Evolutionary conservation across 441 rosid genomes (phyloP), one percentile per base, ranked within the genome.

Genomic region (Omphalea diandra): DNA sequence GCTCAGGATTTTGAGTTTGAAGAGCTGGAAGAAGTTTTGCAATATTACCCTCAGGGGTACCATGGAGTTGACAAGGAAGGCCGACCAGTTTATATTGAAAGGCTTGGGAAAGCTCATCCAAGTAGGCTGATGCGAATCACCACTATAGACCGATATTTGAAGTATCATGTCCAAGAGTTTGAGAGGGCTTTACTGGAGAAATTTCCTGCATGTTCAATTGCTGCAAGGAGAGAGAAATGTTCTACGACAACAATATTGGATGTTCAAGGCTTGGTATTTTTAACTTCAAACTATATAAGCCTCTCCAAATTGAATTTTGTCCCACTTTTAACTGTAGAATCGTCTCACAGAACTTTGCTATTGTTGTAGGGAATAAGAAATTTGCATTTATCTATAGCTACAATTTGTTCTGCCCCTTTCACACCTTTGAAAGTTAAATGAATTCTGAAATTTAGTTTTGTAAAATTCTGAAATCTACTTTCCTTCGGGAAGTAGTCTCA

Each of bases 1-100:
- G 11, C 53, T 27, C 76, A 94, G 98, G 98, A 90, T 87, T 92
- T 92, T 76, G 87, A 85, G 73, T 95, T 92, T 66, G 83, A 92
- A 67, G 99, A 95, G 85, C 80, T 88, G 79, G 99, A 92, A 63
- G 95, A 90, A 82, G 97, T 95, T 73, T 79, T 92, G 85, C 98
- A 87, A 74, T 84, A 86, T 79, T 95, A 95, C 69, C 98, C 99
- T 56, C 97, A 92, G 64, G 98, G 97, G 43, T 92, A 92, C 80
- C 99, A 94, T 73, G 98, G 99, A 67, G 94, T 90, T 71, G 99
- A 95, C 77, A 95, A 83, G 83, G 98, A 92, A 79, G 99, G 99
- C 59, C 84, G 98, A 54, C 99, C 99, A 36, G 83, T 95, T 71
- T 95, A 95, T 77, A 90, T 95, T 62, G 99, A 95, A 83, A 83